Evolutionary conservation across 2,329 filamentous ascomycete species (phyloP).

Genomic region (Hymenoscyphus linearis): DNA sequence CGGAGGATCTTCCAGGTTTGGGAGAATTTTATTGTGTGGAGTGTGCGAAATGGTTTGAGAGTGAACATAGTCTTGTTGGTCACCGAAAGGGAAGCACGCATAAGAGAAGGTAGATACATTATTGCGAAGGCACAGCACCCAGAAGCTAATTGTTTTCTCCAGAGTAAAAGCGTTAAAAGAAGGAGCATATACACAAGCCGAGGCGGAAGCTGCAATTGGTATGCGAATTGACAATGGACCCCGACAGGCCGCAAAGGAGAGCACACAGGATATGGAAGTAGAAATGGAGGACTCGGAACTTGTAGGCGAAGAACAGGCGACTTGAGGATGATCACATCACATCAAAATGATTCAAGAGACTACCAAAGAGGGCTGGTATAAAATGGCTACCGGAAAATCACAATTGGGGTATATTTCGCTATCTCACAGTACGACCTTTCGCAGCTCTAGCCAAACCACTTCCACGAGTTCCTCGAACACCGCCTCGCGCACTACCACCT

Average conservation of each 20-base stretch:
- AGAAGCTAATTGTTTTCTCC: conserved; percentile 8
- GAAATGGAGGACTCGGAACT: conserved; percentile 34
- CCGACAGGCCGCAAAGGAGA: conserved; percentile 32
- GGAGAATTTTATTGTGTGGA: conserved; percentile 85
- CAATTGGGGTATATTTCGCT: conserved; percentile 16
- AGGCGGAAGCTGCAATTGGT: conserved; percentile 76
- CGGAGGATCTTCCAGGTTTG: conserved; percentile 82
- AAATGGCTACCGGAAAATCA: neutral
- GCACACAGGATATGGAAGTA: conserved; percentile 36
- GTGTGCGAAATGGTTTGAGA: conserved; percentile 96
- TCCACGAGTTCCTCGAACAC: conserved; percentile 29
- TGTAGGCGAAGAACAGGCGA: conserved; percentile 19
- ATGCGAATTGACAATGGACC: conserved; percentile 64
- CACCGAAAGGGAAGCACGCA: conserved; percentile 89
- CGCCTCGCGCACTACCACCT: conserved; percentile 29
- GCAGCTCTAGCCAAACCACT: conserved; percentile 33
- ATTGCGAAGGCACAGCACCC: neutral
- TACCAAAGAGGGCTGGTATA: neutral
- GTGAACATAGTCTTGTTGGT: conserved; percentile 65
- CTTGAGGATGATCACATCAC: conserved; percentile 11
- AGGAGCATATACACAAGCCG: conserved; percentile 79
- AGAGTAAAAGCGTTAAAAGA: conserved; percentile 79
- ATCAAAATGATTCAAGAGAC: neutral
- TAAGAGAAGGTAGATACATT: conserved; percentile 66
- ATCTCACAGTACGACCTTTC: conserved; percentile 27